phyloP scores from a whole-genome alignment of 179 eudicot genomes.

The Beta macrorhiza region DNA sequence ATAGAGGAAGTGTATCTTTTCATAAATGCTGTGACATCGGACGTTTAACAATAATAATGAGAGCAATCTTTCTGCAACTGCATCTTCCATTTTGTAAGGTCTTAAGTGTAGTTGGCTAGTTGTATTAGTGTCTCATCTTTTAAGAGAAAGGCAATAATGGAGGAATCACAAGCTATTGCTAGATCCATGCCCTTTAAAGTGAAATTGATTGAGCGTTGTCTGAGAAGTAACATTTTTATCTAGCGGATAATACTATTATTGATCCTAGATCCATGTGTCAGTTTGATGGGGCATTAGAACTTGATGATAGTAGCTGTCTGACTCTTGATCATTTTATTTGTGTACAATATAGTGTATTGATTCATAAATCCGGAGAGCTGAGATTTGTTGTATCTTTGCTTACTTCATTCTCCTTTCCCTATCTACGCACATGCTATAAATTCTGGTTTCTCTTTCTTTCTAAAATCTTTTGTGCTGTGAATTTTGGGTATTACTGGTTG shows the following conservation, averaged over 20 bases:
- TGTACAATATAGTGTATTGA: background rate
- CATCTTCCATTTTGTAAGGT: background rate
- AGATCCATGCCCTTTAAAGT: background rate
- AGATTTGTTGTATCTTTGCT: background rate
- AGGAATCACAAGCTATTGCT: background rate
- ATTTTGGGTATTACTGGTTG: background rate
- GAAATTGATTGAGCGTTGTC: slow-evolving; percentile 2
- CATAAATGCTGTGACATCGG: background rate
- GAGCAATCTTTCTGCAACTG: background rate
- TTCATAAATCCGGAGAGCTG: background rate
- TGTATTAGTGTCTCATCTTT: background rate
- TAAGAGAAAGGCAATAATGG: background rate
- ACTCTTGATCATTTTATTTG: background rate
- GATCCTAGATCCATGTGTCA: background rate
- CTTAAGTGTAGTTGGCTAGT: background rate
- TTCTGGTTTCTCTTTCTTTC: background rate
- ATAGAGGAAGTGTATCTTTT: background rate
- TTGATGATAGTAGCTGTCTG: background rate
- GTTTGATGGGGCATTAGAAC: background rate
- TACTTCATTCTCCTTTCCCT: background rate
- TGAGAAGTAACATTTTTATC: background rate
- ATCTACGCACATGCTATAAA: background rate
- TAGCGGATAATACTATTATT: background rate
- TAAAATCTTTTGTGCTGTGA: background rate
- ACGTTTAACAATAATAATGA: background rate